These are phyloP conservation scores for Cyclotella cryptica DNA, from an alignment of 108 stramenopile genomes.

Conservation along the genomic window DNA sequence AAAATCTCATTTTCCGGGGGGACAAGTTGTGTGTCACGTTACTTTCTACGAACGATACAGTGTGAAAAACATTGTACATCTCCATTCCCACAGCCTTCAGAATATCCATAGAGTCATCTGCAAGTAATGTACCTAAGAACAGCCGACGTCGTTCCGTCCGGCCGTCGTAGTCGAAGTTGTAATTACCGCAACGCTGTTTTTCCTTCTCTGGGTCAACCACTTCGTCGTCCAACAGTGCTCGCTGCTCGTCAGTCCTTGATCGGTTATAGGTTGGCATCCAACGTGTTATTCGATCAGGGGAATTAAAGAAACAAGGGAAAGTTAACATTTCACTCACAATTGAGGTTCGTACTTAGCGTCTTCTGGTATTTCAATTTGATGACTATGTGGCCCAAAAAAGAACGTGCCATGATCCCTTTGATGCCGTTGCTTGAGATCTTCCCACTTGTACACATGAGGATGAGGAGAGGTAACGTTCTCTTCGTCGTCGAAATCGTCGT, in stretches of 20 bases:
- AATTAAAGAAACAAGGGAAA: not conserved
- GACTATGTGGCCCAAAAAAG: slow-evolving; percentile 21
- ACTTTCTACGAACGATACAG: slow-evolving; percentile 56
- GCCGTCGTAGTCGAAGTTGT: slow-evolving; percentile 16
- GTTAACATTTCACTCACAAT: not conserved
- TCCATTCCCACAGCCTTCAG: slow-evolving; percentile 53
- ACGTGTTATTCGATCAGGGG: not conserved
- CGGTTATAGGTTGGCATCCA: not conserved
- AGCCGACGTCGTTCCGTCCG: slow-evolving; percentile 18
- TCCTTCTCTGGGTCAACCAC: slow-evolving; percentile 11
- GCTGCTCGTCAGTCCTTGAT: slow-evolving; percentile 1
- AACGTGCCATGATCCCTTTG: slow-evolving; percentile 5
- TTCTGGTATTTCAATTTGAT: slow-evolving; percentile 14
- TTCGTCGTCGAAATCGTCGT: not conserved
- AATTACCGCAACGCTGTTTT: slow-evolving; percentile 19
- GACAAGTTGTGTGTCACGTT: slow-evolving; percentile 52
- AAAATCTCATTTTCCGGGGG: slow-evolving; percentile 34
- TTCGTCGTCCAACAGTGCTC: slow-evolving; percentile 25
- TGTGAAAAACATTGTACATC: slow-evolving; percentile 53
- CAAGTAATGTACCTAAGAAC: slow-evolving; percentile 43
- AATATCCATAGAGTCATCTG: slow-evolving; percentile 53
- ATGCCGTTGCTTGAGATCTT: not conserved
- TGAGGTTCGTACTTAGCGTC: slow-evolving; percentile 10
- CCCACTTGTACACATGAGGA: slow-evolving; percentile 12
- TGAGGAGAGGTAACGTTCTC: not conserved